These are phyloP conservation scores for Kernera saxatilis DNA, from an alignment of 345 rosid genomes.

Conservation along the genomic window DNA sequence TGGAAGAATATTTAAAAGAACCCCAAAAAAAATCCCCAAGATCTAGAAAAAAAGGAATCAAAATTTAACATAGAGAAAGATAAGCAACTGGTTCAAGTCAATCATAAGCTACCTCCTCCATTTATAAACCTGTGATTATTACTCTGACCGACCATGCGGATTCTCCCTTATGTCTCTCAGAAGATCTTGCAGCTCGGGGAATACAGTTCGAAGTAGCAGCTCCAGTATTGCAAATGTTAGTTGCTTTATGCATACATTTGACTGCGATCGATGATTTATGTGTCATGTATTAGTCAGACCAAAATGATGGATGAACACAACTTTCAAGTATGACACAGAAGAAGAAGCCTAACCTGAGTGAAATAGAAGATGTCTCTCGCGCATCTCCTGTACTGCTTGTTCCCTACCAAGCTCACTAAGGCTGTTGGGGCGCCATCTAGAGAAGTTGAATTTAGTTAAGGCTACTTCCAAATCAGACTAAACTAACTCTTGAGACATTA, in stretches of 20 bases:
- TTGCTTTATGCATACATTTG: conserved; percentile 87
- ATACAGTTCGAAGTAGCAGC: conserved; percentile 57
- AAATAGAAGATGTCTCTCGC: conserved; percentile 90
- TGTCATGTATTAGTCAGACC: neutral
- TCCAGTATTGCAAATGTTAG: conserved; percentile 74
- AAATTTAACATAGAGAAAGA: conserved; percentile 10
- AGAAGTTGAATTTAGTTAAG: neutral
- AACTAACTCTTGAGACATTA: neutral
- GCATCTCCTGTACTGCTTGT: conserved; percentile 84
- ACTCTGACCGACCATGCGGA: conserved; percentile 22
- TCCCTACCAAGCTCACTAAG: conserved; percentile 87
- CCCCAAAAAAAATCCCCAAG: conserved; percentile 7
- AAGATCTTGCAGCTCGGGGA: conserved; percentile 84
- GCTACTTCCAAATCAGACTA: neutral
- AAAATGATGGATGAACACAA: neutral
- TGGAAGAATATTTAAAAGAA: conserved; percentile 15
- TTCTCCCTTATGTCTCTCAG: conserved; percentile 57
- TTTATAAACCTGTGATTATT: neutral
- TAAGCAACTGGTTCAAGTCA: conserved; percentile 19
- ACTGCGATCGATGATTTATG: conserved; percentile 43
- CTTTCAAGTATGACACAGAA: too few species aligned
- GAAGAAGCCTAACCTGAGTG: conserved; percentile 71
- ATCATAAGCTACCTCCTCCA: conserved; percentile 20
- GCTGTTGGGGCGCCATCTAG: conserved; percentile 92
- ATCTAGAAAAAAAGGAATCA: neutral